Conservation (phyloP, 2,329 filamentous ascomycete species). For the Fragosphaeria purpurea region DNA sequence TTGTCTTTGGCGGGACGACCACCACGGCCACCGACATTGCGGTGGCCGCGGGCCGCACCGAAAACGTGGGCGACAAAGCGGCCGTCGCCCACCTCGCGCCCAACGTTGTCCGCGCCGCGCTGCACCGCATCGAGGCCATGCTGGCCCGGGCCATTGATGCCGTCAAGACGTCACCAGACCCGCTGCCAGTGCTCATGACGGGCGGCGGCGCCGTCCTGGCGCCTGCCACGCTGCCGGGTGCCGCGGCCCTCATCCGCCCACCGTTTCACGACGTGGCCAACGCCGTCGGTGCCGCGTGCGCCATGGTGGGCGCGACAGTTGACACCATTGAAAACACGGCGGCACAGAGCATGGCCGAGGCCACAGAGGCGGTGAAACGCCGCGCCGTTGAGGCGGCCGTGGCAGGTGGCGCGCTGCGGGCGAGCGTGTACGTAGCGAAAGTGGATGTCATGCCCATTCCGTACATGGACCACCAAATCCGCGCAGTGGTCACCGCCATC, state of each 20-base stretch:
- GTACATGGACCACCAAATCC: conserved; percentile 23
- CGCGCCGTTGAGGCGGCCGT: conserved; percentile 13
- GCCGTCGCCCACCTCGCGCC: too few relatives aligned
- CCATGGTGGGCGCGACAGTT: conserved; percentile 26
- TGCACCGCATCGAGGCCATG: conserved; percentile 10
- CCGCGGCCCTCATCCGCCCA: conserved; percentile 25
- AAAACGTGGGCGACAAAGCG: too few relatives aligned
- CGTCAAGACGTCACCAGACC: conserved; percentile 18
- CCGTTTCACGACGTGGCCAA: conserved; percentile 35
- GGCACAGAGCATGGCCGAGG: neutral
- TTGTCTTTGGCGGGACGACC: conserved; percentile 36
- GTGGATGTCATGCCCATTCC: conserved; percentile 29
- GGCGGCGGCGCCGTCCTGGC: conserved; percentile 35
- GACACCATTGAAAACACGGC: conserved; percentile 12
- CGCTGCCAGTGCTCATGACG: conserved; percentile 26
- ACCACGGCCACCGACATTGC: conserved; percentile 37
- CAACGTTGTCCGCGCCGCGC: conserved; percentile 13
- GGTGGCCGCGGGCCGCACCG: too few relatives aligned
- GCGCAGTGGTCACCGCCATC: conserved; percentile 27
- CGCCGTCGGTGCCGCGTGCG: conserved; percentile 38
- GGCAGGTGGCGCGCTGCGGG: conserved; percentile 13
- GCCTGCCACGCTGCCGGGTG: conserved; percentile 23
- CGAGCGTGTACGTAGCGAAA: conserved; percentile 28
- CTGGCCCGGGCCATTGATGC: conserved; percentile 18
- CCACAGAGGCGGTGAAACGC: neutral